Conservation (phyloP, 2,329 filamentous ascomycete genomes). For the Trichocomaceae sp. region DNA sequence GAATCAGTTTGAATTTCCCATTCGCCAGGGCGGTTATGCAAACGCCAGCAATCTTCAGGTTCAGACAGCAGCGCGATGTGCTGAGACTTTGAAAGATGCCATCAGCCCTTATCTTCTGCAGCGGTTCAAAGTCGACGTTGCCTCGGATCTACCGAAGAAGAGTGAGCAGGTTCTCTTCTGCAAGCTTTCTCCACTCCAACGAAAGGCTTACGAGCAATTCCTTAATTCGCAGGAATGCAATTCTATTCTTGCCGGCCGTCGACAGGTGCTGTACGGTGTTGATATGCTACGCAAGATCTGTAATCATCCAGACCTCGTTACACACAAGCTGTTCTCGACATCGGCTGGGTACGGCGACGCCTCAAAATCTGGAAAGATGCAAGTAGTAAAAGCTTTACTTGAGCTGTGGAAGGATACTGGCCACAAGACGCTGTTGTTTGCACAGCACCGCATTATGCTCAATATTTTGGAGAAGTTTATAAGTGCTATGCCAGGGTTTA, state of each 20-base stretch:
- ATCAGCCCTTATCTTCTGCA: conserved; percentile 92
- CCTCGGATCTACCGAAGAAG: conserved; percentile 88
- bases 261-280: conserved; percentile 80
- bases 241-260: conserved; percentile 67
- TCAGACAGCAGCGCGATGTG: conserved; percentile 88
- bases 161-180: conserved; percentile 95
- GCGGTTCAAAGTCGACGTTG: conserved; percentile 87
- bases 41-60: conserved; percentile 92
- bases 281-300: conserved; percentile 93
- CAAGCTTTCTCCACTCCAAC: conserved; percentile 74
- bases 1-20: conserved; percentile 87
- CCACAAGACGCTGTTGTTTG: conserved; percentile 89
- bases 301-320: conserved; percentile 86
- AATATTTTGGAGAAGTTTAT: conserved; percentile 87
- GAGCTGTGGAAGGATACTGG: conserved; percentile 87
- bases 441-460: conserved; percentile 90
- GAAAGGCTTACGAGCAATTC: conserved; percentile 73
- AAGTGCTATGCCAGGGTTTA: conserved; percentile 58
- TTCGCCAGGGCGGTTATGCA: conserved; percentile 86
- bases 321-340: conserved; percentile 54
- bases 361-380: conserved; percentile 86
- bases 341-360: conserved; percentile 67
- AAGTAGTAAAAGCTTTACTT: conserved; percentile 80
- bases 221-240: conserved; percentile 76
- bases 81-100: conserved; percentile 85